Base-by-base conservation (phyloP, 2,329 filamentous ascomycete species). In the Talaromyces sp. region DNA sequence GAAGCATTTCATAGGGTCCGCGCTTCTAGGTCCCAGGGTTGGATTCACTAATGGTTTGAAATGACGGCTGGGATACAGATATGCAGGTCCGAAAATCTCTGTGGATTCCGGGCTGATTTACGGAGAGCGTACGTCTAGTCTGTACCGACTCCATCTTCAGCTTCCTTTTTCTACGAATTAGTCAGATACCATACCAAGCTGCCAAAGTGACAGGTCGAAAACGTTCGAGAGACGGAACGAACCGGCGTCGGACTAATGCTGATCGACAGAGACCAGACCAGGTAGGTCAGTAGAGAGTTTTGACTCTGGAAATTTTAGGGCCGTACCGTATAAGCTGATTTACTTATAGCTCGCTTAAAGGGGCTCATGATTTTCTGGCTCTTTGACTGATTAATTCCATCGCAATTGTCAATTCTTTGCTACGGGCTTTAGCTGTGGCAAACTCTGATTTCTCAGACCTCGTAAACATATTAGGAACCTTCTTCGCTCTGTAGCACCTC, bases 181-280 rank as follows among this genome's bases (percentile, higher is more conserved):
- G n/a, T 9, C 31, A 19, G 3, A 54, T 37, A 31, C 9, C n/a
- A 35, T 35, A 54, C 17, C 50, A 35, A 35, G 17, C 15, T 54
- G 31, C 17, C 33, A 56, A 37, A 33, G 2, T 9, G 58, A 39
- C 43, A 49, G 10, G 31, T 47, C 7, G 13, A 49, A n/a, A 37
- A 49, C 19, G 17, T 17, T 25, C 58, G n/a, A 37, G n/a, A 35
- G 19, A 50, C 58, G 43, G 58, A 35, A 47, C 27, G 33, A 47
- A 43, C 43, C 58, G 43, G n/a, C 31, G 41, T 61, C 43, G 17
- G 43, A 61, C 58, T 50, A 56, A 56, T 15, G 5, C 5, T 61
- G 58, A 61, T 61, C 58, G 58, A 25, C 58, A 49, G 27, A 49
- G 58, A 61, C 58, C 58, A 61, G 58, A 39, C 58, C 57, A 27